Percentiles rank a stretch among this genome's conserved stretches.
Evolutionary conservation across 129 eudicot genomes (phyloP).

Genomic region (Lonicera japonica): DNA sequence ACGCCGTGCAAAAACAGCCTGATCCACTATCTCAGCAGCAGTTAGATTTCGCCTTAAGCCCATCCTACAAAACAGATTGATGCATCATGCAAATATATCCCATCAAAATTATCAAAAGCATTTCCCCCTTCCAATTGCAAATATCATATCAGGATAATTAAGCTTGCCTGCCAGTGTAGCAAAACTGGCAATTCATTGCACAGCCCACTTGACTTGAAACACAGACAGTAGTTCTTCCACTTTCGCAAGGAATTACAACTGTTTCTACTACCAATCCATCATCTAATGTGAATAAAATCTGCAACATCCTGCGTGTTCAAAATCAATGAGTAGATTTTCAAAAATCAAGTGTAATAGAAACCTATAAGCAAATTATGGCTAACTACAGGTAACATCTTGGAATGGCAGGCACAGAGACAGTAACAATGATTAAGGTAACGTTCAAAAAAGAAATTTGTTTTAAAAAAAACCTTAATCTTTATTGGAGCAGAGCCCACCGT

Average conservation of each 20-base stretch:
- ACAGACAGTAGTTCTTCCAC: slow-evolving; percentile 88
- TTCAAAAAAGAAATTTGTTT: slow-evolving; percentile 15
- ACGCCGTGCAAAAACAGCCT: slow-evolving; percentile 78
- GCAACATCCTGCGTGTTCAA: slow-evolving; percentile 69
- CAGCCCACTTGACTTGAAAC: slow-evolving; percentile 99
- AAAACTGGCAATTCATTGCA: slow-evolving; percentile 97
- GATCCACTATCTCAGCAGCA: slow-evolving; percentile 93
- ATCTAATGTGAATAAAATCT: slow-evolving; percentile 82
- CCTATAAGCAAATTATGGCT: neutral
- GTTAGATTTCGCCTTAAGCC: slow-evolving; percentile 75
- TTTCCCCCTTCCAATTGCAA: neutral
- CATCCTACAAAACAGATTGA: slow-evolving; percentile 50
- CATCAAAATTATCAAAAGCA: neutral
- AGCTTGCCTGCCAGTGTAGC: slow-evolving; percentile 91
- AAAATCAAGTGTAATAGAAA: slow-evolving; percentile 3
- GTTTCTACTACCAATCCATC: slow-evolving; percentile 86
- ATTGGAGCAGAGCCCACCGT: too few species aligned
- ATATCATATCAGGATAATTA: neutral
- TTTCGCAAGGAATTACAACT: slow-evolving; percentile 66
- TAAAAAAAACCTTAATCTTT: too few species aligned
- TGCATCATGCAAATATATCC: slow-evolving; percentile 1
- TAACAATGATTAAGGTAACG: slow-evolving; percentile 37
- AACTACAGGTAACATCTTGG: neutral
- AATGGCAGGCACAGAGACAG: slow-evolving; percentile 11
- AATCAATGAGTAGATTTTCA: slow-evolving; percentile 55